phyloP scores from a whole-genome alignment of 1,139 yeast species.

The Suhomyces wounanorum region DNA sequence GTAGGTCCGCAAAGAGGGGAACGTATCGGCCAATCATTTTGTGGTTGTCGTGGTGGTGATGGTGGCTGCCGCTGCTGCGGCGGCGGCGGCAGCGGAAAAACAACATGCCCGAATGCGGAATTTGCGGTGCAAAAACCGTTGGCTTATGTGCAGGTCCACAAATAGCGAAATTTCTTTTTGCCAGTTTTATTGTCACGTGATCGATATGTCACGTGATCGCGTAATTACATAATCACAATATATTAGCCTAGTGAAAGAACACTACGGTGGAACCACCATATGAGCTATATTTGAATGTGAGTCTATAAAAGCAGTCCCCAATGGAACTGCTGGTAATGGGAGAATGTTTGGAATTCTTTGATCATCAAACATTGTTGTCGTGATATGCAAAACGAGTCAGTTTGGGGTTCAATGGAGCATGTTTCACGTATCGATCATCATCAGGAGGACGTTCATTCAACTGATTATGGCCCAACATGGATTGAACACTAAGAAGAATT shows the following conservation, averaged over 20 bases:
- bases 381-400: constrained; percentile 52
- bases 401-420: constrained; percentile 62
- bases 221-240: too few relatives aligned
- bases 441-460: constrained; percentile 54
- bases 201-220: background rate
- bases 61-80: too few relatives aligned
- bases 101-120: constrained; percentile 4
- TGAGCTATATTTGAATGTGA: background rate
- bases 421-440: constrained; percentile 47
- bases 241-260: too few relatives aligned
- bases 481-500: constrained; percentile 60
- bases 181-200: too few relatives aligned
- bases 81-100: constrained; percentile 7
- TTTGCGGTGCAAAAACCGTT: background rate
- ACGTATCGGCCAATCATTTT: constrained; percentile 8
- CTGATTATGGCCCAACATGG: constrained; percentile 59
- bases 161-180: too few relatives aligned
- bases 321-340: background rate
- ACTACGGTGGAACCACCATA: too few relatives aligned
- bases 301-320: background rate
- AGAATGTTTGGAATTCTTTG: background rate
- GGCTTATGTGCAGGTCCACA: background rate
- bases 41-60: too few relatives aligned
- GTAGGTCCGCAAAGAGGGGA: constrained; percentile 8
- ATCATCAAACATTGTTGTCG: constrained; percentile 45